phyloP scores from a whole-genome alignment of 306 rosid species.

The Corylus avellana region DNA sequence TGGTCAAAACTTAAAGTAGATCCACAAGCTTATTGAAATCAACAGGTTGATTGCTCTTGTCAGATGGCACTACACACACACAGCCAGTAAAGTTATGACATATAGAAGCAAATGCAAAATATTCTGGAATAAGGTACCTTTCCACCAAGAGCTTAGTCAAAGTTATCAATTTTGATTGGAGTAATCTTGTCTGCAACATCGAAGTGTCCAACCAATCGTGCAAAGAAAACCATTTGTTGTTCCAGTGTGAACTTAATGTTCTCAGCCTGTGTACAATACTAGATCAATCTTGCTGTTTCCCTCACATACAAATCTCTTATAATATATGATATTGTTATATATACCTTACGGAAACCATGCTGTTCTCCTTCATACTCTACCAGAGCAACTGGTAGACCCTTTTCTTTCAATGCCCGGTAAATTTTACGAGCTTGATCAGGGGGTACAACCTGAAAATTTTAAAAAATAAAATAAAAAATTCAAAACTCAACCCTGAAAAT shows the following conservation, averaged over 20 bases:
- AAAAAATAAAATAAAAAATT: background rate
- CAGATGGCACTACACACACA: background rate
- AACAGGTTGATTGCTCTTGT: background rate
- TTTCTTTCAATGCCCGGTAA: slow-evolving; percentile 72
- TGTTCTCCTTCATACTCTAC: slow-evolving; percentile 96
- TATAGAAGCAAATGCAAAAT: background rate
- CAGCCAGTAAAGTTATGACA: background rate
- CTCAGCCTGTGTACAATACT: slow-evolving; percentile 66
- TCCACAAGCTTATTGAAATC: background rate
- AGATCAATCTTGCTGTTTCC: slow-evolving; percentile 24
- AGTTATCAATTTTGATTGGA: slow-evolving; percentile 82
- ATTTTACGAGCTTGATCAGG: slow-evolving; percentile 87
- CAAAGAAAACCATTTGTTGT: slow-evolving; percentile 98
- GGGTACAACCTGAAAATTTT: slow-evolving; percentile 61
- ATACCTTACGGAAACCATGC: slow-evolving; percentile 94
- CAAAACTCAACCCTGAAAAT: no score
- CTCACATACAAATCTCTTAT: background rate
- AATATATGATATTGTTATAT: background rate
- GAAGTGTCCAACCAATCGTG: slow-evolving; percentile 76
- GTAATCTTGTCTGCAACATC: slow-evolving; percentile 76
- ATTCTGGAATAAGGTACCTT: slow-evolving; percentile 24
- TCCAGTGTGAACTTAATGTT: slow-evolving; percentile 90
- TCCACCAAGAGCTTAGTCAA: slow-evolving; percentile 31
- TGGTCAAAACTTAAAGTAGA: background rate
- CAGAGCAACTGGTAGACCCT: slow-evolving; percentile 89